phyloP scores from a whole-genome alignment of 108 stramenopile genomes.

The Cyclostephanos invisitatus region DNA sequence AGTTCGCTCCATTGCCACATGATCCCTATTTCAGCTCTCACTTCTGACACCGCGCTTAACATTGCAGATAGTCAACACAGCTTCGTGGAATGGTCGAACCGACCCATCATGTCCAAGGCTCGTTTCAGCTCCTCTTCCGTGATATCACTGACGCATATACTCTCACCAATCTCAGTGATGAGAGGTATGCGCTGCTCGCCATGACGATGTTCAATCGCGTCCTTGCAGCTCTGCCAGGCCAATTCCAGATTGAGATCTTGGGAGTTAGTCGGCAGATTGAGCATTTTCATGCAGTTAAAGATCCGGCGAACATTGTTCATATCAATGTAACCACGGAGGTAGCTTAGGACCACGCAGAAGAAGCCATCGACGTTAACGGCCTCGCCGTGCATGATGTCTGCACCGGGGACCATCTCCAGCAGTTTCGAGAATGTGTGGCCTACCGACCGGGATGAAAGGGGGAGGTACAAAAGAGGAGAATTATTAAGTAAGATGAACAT shows the following conservation, averaged over 20 bases:
- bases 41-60: neutral
- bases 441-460: constrained; percentile 17
- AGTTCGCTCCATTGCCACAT: too few relatives aligned
- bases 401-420: constrained; percentile 92
- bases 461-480: constrained; percentile 15
- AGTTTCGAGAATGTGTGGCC: constrained; percentile 96
- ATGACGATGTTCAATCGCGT: constrained; percentile 95
- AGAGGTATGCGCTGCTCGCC: constrained; percentile 93
- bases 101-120: constrained; percentile 71
- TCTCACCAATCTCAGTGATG: constrained; percentile 89
- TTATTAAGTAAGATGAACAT: neutral
- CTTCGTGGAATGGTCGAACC: constrained; percentile 48
- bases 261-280: constrained; percentile 83
- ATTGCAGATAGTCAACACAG: neutral
- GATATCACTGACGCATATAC: constrained; percentile 91
- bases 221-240: constrained; percentile 89
- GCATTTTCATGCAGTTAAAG: constrained; percentile 79
- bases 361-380: constrained; percentile 97
- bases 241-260: constrained; percentile 69
- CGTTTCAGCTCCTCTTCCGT: constrained; percentile 85
- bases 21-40: too few relatives aligned
- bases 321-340: constrained; percentile 85
- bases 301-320: constrained; percentile 82
- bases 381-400: constrained; percentile 97
- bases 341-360: constrained; percentile 89